Evolutionary conservation across 768 basidiomycete species (phyloP), one percentile per base, ranked within the genome.

Genomic region (Naganishia vaughanmartiniae): DNA sequence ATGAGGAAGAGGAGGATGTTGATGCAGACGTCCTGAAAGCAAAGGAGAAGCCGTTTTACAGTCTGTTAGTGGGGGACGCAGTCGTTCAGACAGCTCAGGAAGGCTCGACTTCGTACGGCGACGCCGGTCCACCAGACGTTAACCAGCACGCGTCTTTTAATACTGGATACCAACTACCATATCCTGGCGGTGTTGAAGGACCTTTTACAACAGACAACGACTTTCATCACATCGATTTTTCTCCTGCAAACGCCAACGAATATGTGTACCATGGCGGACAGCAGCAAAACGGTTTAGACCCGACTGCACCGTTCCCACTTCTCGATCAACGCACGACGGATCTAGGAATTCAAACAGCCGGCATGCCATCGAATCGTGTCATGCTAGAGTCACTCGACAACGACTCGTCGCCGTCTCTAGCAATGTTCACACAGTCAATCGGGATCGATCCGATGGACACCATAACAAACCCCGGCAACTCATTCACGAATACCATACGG

Each of bases 1-100:
- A 66, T n/a, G 65, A 66, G 10, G 48, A 34, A 4, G 42, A 31
- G 21, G 34, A 26, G 17, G n/a, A 39, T 2, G 45, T 17, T 19
- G 51, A 66, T 54, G 48, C 51, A 21, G 54, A 53, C 30, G 17
- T 66, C 30, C 21, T 54, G 7, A 53, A 66, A 42, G 51, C 51
- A 6, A 54, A 66, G 24, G 48, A 54, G n/a, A 54, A 66, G 31
- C 65, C 51, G 28, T 53, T 53, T 24, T 66, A 53, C 65, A 54
- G 65, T 34, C 54, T 53, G 7, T 21, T 66, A 5, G 4, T 14
- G 1, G 65, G 51, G 1, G 19, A 19, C 15, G 26, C 45, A 5
- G 39, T 15, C 45, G 28, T 17, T 48, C 42, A 45, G 45, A 24
- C 30, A 2, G 3, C 26, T 3, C 39, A 28, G 30, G 63, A 28